Evolutionary conservation across 2,329 filamentous ascomycete genomes (phyloP).

Genomic region (Amauroascus niger): DNA sequence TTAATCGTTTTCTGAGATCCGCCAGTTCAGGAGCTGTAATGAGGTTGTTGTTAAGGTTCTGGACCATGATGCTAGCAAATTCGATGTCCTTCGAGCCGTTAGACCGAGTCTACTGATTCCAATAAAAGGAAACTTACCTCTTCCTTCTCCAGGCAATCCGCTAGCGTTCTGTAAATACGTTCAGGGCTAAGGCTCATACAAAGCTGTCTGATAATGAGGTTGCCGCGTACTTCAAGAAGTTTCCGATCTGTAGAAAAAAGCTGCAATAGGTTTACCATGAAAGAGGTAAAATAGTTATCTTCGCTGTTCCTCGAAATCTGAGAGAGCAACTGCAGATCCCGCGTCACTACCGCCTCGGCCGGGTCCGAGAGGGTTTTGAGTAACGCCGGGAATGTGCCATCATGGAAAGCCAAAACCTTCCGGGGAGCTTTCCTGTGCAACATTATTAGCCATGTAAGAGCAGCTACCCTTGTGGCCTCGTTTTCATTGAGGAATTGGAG

Average conservation of each 20-base stretch:
- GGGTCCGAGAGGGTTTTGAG: constrained; percentile 95
- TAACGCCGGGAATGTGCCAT: constrained; percentile 90
- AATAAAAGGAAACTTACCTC: constrained; percentile 43
- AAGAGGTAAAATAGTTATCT: constrained; percentile 93
- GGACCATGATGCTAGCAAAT: constrained; percentile 98
- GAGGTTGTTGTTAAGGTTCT: constrained; percentile 97
- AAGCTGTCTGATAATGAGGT: constrained; percentile 90
- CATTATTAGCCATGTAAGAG: constrained; percentile 95
- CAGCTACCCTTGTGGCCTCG: constrained; percentile 87
- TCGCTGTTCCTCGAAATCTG: constrained; percentile 96
- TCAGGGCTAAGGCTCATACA: constrained; percentile 89
- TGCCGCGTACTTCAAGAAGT: constrained; percentile 82
- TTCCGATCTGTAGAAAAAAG: constrained; percentile 91
- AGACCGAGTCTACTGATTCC: not conserved
- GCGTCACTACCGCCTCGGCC: constrained; percentile 88
- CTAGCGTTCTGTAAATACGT: constrained; percentile 87
- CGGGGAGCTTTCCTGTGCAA: constrained; percentile 87
- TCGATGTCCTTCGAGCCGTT: constrained; percentile 59
- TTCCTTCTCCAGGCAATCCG: constrained; percentile 93
- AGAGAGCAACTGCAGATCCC: constrained; percentile 83
- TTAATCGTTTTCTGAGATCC: constrained; percentile 77
- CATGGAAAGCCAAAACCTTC: constrained; percentile 90
- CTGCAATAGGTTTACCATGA: constrained; percentile 94
- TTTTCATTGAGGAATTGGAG: constrained; percentile 93
- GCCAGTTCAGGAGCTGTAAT: constrained; percentile 92